These are phyloP conservation scores for Plasmodium sp. DNA, from an alignment of 169 alveolate genomes.

Conservation along the genomic window DNA sequence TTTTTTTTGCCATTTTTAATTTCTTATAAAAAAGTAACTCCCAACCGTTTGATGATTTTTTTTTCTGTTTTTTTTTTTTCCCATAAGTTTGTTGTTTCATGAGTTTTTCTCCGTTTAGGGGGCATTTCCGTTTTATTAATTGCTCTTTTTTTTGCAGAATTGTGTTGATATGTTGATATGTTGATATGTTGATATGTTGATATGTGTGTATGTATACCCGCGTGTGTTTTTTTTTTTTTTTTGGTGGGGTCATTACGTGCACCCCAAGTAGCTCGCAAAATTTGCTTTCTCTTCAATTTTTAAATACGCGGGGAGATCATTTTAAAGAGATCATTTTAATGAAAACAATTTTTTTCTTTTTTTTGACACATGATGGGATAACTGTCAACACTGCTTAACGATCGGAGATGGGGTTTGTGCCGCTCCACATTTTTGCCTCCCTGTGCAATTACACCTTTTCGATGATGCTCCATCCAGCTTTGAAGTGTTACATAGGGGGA, in stretches of 20 bases:
- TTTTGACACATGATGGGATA: background rate
- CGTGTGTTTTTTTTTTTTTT: background rate
- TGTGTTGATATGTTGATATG: background rate
- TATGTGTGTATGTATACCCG: no score
- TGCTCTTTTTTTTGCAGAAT: background rate
- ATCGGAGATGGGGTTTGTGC: background rate
- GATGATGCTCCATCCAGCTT: background rate
- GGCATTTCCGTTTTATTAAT: background rate
- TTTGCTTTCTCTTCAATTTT: background rate
- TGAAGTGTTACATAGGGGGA: background rate
- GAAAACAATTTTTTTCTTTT: background rate
- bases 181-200: no score
- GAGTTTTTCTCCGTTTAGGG: background rate
- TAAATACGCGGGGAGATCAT: background rate
- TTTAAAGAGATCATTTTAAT: background rate
- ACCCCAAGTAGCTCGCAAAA: background rate
- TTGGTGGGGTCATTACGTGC: background rate
- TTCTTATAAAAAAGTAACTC: background rate
- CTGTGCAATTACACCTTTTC: background rate
- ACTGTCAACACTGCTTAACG: background rate
- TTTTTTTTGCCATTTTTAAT: background rate
- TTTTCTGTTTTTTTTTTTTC: background rate
- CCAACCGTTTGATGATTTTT: background rate
- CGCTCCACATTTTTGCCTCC: background rate
- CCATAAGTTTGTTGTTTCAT: background rate